Evolutionary conservation across 352 stramenopile genomes (phyloP).

Genomic region (Globisporangium sylvaticum): DNA sequence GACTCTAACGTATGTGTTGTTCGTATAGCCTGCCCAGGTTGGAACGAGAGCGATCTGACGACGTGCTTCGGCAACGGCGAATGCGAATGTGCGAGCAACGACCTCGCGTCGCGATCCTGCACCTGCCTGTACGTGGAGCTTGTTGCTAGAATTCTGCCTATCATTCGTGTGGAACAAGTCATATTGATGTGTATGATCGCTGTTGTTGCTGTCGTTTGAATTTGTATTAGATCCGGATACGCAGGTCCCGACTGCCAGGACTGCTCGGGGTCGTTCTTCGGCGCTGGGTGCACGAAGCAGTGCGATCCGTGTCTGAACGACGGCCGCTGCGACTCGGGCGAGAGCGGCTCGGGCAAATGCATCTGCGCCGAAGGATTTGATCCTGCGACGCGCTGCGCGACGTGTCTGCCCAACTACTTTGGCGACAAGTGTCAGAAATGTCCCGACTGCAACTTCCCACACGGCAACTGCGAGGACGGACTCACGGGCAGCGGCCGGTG

Average conservation of each 20-base stretch:
- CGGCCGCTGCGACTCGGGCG: constrained; percentile 63
- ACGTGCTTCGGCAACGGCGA: constrained; percentile 66
- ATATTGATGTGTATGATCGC: neutral
- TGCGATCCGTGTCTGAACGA: constrained; percentile 79
- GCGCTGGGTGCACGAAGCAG: constrained; percentile 36
- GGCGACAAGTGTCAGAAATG: constrained; percentile 70
- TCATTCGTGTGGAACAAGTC: neutral
- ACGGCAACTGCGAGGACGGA: constrained; percentile 83
- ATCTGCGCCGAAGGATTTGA: constrained; percentile 75
- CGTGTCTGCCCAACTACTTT: constrained; percentile 75
- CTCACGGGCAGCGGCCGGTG: constrained; percentile 74
- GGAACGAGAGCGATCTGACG: constrained; percentile 43
- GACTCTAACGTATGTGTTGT: neutral
- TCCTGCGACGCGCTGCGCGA: constrained; percentile 62
- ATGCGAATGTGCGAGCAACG: constrained; percentile 64
- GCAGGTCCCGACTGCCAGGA: constrained; percentile 66
- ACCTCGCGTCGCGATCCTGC: constrained; percentile 53
- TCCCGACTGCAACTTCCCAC: constrained; percentile 77
- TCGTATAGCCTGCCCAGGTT: constrained; percentile 59
- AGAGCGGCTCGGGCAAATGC: constrained; percentile 58
- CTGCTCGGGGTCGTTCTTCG: constrained; percentile 60
- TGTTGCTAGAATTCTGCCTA: neutral
- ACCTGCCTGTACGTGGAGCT: constrained; percentile 54
- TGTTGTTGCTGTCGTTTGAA: neutral
- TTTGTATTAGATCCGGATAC: constrained; percentile 41